Evolutionary conservation across 495 filamentous ascomycete genomes (phyloP), one percentile per base, ranked within the genome.

Genomic region (Lepidopterella palustris): DNA sequence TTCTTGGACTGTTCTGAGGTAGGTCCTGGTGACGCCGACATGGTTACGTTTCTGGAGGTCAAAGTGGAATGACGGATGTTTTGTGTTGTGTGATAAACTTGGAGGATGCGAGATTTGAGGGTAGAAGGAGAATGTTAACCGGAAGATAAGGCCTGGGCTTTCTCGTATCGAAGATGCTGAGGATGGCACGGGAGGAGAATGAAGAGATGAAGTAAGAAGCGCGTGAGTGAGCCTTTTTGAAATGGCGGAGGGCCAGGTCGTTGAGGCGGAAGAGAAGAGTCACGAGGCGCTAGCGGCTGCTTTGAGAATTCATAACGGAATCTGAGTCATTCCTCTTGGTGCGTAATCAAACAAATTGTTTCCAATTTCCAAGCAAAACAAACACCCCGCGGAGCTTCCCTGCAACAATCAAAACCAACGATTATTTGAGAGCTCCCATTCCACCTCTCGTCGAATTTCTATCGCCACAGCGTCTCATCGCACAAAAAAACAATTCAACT

Each of bases 1-100:
- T 92, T 90, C 69, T 91, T 88, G 56, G 76, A 74, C 31, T 40
- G 20, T 10, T 42, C 59, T 45, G 76, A 71, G 63, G 80, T 79
- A 21, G 85, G 78, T 40, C 81, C 76, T 24, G 76, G 55, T 26
- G 70, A 66, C 45, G 55, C 59, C 40, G 66, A 63, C 59, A 63
- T 71, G 26, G 53, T 64, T 27, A 10, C 2, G 18, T 54, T 5
- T 18, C 11, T 24, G 51, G 4, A 4, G 47, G 18, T 42, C 13
- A 27, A 24, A 2, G 51, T 15, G 24, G 51, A 20, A 31, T 18
- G 51, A 15, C 20, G 51, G 8, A 23, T 32, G 3, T 28, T 54
- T 54, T 24, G 27, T 50, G 47, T 2, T 8, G 51, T n/a, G 51
- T n/a, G n/a, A 8, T 54, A n/a, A 32, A n/a, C 35, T n/a, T 18